phyloP scores from a whole-genome alignment of 1,139 yeast genomes.

The Blastobotrys illinoisensis region DNA sequence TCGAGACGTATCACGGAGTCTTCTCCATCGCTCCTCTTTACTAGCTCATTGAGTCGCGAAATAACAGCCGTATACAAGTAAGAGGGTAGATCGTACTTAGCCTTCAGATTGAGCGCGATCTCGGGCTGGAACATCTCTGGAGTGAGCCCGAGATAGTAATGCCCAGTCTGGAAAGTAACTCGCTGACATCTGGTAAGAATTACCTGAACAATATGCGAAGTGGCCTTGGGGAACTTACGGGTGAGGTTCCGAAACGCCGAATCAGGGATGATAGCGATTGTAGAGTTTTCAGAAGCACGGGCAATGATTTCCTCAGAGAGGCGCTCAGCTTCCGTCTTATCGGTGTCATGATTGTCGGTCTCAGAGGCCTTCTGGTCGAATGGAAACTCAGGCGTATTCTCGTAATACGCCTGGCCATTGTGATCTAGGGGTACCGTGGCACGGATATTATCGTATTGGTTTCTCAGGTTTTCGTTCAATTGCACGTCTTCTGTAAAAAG shows the following conservation, averaged over 20 bases:
- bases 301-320: slow-evolving; percentile 50
- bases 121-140: slow-evolving; percentile 79
- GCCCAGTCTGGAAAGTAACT: slow-evolving; percentile 88
- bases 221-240: slow-evolving; percentile 74
- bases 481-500: slow-evolving; percentile 47
- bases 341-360: not conserved
- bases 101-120: slow-evolving; percentile 50
- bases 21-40: slow-evolving; percentile 10
- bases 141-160: slow-evolving; percentile 79
- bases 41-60: slow-evolving; percentile 36
- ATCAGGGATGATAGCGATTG: slow-evolving; percentile 87
- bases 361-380: slow-evolving; percentile 1
- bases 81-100: slow-evolving; percentile 51
- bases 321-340: slow-evolving; percentile 19
- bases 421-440: not conserved
- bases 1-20: slow-evolving; percentile 1
- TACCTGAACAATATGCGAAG: slow-evolving; percentile 92
- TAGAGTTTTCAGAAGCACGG: slow-evolving; percentile 59
- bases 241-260: slow-evolving; percentile 74
- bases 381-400: not conserved
- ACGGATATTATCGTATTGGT: not conserved
- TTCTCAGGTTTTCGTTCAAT: slow-evolving; percentile 15
- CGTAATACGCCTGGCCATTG: not conserved
- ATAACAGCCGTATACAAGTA: slow-evolving; percentile 57
- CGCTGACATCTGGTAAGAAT: slow-evolving; percentile 79